Conservation (phyloP, 164 flowering plant species). For the Stephania cephalantha region DNA sequence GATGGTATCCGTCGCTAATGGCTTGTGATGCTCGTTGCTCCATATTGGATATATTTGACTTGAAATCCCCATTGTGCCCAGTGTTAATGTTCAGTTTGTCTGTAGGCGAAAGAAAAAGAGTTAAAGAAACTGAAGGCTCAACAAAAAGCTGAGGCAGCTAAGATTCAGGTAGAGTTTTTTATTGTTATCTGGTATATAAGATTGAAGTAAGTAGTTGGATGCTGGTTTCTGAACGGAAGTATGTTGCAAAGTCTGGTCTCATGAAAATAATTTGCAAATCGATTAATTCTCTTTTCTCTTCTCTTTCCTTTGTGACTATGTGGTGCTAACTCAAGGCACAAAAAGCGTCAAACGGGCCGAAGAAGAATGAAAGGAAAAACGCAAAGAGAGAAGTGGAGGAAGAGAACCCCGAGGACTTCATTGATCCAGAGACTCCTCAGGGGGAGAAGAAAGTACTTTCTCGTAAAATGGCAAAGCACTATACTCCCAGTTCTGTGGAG, state of each 20-base stretch:
- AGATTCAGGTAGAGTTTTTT: constrained; percentile 47
- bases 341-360: constrained; percentile 43
- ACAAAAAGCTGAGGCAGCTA: constrained; percentile 59
- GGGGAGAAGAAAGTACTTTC: constrained; percentile 89
- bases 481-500: constrained; percentile 77
- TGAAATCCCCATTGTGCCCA: background rate
- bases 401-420: constrained; percentile 62
- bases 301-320: background rate
- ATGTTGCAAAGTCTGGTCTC: background rate
- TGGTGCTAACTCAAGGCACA: constrained; percentile 38
- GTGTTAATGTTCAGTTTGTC: background rate
- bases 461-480: constrained; percentile 76
- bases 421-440: constrained; percentile 70
- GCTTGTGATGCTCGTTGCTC: background rate
- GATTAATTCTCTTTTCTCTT: background rate
- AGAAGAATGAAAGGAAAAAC: constrained; percentile 54
- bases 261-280: background rate
- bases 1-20: background rate
- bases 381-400: constrained; percentile 46
- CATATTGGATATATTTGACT: background rate
- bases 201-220: background rate
- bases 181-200: background rate
- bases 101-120: constrained; percentile 78
- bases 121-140: constrained; percentile 66
- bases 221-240: too few relatives aligned